These are phyloP conservation scores for Neopestalotiopsis sp. DNA, from an alignment of 2,329 filamentous ascomycete genomes.

Conservation along the genomic window DNA sequence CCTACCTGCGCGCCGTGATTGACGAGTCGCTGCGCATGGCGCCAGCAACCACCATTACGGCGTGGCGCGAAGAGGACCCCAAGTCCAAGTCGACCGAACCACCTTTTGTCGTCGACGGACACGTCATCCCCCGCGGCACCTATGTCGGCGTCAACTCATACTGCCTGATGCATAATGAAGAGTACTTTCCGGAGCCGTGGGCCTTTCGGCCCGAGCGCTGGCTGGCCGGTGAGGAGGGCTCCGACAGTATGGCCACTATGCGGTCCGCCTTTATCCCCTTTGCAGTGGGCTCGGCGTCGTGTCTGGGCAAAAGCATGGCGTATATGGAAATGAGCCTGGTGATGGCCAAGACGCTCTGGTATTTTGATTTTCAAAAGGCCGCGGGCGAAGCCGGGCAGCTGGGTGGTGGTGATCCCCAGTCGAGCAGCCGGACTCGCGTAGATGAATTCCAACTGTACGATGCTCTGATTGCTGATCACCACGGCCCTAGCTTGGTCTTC, in stretches of 20 bases:
- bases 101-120: conserved; percentile 26
- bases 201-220: conserved; percentile 39
- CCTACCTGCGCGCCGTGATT: conserved; percentile 50
- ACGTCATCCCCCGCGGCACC: conserved; percentile 37
- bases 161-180: conserved; percentile 38
- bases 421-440: background rate
- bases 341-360: conserved; percentile 26
- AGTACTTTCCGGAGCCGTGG: conserved; percentile 32
- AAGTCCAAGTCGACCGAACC: background rate
- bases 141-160: conserved; percentile 39
- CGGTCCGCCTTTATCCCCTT: conserved; percentile 35
- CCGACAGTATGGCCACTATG: background rate
- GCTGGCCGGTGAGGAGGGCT: conserved; percentile 26
- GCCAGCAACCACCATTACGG: conserved; percentile 42
- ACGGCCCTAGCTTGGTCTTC: conserved; percentile 1
- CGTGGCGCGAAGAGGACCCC: conserved; percentile 34
- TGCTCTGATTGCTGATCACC: background rate
- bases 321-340: conserved; percentile 26
- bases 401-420: background rate
- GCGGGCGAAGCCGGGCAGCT: background rate
- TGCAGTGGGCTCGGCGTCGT: conserved; percentile 38
- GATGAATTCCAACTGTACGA: background rate
- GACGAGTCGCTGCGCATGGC: conserved; percentile 52
- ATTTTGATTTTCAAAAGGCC: conserved; percentile 22
- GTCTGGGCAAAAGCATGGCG: conserved; percentile 37